These are phyloP conservation scores for Hymenoscyphus albidus DNA, from an alignment of 2,329 filamentous ascomycete genomes.

Conservation along the genomic window DNA sequence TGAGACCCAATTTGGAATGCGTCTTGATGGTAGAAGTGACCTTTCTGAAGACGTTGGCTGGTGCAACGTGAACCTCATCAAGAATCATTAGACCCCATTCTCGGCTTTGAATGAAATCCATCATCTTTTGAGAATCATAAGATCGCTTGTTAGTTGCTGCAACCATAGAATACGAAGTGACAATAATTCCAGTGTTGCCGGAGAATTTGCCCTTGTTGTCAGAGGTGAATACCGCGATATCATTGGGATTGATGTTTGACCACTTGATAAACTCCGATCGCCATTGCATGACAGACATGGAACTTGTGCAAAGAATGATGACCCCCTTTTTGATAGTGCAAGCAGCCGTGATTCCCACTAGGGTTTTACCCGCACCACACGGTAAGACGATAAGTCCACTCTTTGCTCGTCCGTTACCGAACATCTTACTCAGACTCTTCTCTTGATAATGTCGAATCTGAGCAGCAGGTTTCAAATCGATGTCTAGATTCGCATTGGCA, in stretches of 20 bases:
- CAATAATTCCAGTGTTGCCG: slow-evolving; percentile 89
- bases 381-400: slow-evolving; percentile 96
- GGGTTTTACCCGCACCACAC: slow-evolving; percentile 92
- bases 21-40: slow-evolving; percentile 92
- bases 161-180: slow-evolving; percentile 99
- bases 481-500: slow-evolving; percentile 85
- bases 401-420: slow-evolving; percentile 94
- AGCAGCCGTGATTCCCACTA: slow-evolving; percentile 96
- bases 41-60: slow-evolving; percentile 91
- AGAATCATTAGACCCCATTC: slow-evolving; percentile 98
- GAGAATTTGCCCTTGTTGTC: slow-evolving; percentile 85
- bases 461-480: slow-evolving; percentile 83
- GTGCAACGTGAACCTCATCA: slow-evolving; percentile 97
- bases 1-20: slow-evolving; percentile 91
- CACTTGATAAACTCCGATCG: slow-evolving; percentile 94
- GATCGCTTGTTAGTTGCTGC: slow-evolving; percentile 82
- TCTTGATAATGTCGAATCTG: slow-evolving; percentile 95
- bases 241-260: slow-evolving; percentile 95
- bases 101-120: slow-evolving; percentile 82
- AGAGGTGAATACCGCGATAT: slow-evolving; percentile 92
- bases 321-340: slow-evolving; percentile 97
- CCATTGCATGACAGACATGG: slow-evolving; percentile 98
- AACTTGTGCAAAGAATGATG: slow-evolving; percentile 92
- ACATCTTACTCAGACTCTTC: slow-evolving; percentile 98
- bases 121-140: slow-evolving; percentile 94